Evolutionary conservation across 331 rosid genomes (phyloP).

Genomic region (Dryas integrifolia): DNA sequence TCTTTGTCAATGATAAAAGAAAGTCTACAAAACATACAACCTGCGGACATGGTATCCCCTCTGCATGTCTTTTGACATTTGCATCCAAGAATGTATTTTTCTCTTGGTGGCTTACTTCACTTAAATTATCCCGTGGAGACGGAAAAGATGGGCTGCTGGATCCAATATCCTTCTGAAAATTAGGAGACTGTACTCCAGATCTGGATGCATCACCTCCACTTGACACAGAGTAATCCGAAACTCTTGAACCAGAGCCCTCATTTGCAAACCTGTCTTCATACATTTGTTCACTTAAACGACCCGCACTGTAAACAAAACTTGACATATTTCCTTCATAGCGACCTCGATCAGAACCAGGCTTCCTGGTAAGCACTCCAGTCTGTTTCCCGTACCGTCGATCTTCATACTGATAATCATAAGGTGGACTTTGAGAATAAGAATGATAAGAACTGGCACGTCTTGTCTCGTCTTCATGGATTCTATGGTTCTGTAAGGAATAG

Average conservation of each 20-base stretch:
- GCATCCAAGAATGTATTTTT: conserved; percentile 36
- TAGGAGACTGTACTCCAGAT: conserved; percentile 63
- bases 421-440: conserved; percentile 96
- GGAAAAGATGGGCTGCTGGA: conserved; percentile 53
- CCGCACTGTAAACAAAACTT: conserved; percentile 65
- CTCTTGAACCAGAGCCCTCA: conserved; percentile 71
- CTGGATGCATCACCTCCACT: conserved; percentile 71
- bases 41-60: conserved; percentile 43
- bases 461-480: conserved; percentile 53
- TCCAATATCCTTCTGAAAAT: conserved; percentile 50
- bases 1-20: neutral
- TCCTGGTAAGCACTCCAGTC: conserved; percentile 61
- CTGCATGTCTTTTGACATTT: conserved; percentile 40
- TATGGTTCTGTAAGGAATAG: conserved; percentile 48
- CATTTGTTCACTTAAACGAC: conserved; percentile 59
- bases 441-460: conserved; percentile 98
- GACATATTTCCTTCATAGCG: conserved; percentile 73
- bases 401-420: conserved; percentile 91
- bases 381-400: conserved; percentile 85
- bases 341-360: conserved; percentile 86
- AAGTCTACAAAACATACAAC: conserved; percentile 36
- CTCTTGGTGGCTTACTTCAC: conserved; percentile 44
- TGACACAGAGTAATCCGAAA: conserved; percentile 68
- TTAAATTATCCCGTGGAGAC: conserved; percentile 41
- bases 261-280: conserved; percentile 68